Conservation (phyloP, 306 rosid species). For the Cicer yamashitae region DNA sequence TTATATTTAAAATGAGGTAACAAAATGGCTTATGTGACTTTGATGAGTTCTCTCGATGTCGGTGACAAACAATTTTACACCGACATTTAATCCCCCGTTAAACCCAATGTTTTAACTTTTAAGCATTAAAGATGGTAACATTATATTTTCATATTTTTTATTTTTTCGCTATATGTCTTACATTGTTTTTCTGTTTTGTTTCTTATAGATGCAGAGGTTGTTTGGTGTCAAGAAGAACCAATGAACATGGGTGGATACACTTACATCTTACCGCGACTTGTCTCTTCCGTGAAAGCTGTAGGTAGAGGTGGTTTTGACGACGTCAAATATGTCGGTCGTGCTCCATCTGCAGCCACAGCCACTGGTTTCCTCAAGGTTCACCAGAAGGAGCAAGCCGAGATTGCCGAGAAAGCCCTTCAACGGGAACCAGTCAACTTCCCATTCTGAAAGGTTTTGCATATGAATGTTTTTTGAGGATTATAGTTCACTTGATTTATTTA, state of each 20-base stretch:
- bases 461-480: conserved; percentile 17
- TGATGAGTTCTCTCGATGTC: too few relatives aligned
- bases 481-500: conserved; percentile 18
- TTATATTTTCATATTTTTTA: conserved; percentile 6
- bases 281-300: conserved; percentile 75
- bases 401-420: conserved; percentile 82
- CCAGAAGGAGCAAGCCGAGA: conserved; percentile 81
- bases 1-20: too few relatives aligned
- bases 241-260: conserved; percentile 96
- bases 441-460: conserved; percentile 30
- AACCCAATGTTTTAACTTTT: not conserved
- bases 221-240: conserved; percentile 98
- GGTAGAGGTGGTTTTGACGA: conserved; percentile 74
- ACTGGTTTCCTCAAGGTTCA: conserved; percentile 86
- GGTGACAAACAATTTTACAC: too few relatives aligned
- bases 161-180: conserved; percentile 2
- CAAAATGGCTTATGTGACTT: too few relatives aligned
- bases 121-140: not conserved
- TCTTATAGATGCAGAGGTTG: conserved; percentile 84
- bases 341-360: conserved; percentile 93
- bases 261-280: conserved; percentile 74
- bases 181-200: conserved; percentile 28
- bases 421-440: conserved; percentile 61
- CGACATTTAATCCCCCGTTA: too few relatives aligned
- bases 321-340: conserved; percentile 82